Percentiles rank a stretch among this genome's conserved stretches.
phyloP scores from a whole-genome alignment of 176 grass and related monocot species.

The Guadua angustifolia region DNA sequence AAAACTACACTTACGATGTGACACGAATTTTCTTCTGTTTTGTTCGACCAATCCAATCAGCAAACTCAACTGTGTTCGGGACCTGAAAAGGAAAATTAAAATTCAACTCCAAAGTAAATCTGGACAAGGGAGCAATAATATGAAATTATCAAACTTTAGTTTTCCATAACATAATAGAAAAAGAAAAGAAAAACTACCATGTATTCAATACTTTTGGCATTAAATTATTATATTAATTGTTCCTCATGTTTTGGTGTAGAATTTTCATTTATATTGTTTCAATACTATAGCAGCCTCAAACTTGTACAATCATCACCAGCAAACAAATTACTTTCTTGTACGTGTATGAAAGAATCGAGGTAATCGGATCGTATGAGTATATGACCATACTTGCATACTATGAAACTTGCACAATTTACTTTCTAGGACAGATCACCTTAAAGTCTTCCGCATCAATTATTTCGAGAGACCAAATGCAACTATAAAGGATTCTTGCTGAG shows the following conservation, averaged over 20 bases:
- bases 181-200: not conserved
- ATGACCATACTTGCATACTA: not conserved
- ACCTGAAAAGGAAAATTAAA: slow-evolving; percentile 58
- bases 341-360: slow-evolving; percentile 26
- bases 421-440: not conserved
- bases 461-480: slow-evolving; percentile 17
- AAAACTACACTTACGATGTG: slow-evolving; percentile 59
- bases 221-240: slow-evolving; percentile 4
- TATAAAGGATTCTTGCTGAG: slow-evolving; percentile 16
- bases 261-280: slow-evolving; percentile 22
- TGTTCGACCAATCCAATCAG: slow-evolving; percentile 98
- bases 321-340: not conserved
- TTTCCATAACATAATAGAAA: slow-evolving; percentile 3
- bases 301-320: slow-evolving; percentile 17
- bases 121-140: slow-evolving; percentile 3
- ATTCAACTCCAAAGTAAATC: slow-evolving; percentile 38
- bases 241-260: not conserved
- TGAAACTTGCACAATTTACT: slow-evolving; percentile 9
- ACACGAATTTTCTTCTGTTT: slow-evolving; percentile 97
- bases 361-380: not conserved
- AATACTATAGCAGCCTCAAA: slow-evolving; percentile 19
- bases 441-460: slow-evolving; percentile 17
- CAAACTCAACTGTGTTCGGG: slow-evolving; percentile 96
- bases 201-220: slow-evolving; percentile 37
- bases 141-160: slow-evolving; percentile 22